Evolutionary conservation across 225 moss, liverwort and hornwort genomes (phyloP), one percentile per base, ranked within the genome.

Genomic region (Takakia lepidozioides): DNA sequence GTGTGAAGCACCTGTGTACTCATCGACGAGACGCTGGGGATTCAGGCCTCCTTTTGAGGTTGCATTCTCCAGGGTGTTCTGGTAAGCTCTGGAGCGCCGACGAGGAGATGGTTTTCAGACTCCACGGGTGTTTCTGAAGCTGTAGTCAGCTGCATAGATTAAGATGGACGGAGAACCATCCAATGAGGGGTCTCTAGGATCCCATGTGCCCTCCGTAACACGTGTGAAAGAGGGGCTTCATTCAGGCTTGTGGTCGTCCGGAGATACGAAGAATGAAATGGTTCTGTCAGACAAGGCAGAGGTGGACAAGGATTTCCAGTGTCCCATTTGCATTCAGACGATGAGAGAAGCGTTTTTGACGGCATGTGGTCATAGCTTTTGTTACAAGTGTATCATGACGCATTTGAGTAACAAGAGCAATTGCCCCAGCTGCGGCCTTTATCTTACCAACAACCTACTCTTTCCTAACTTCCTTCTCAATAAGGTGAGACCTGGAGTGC

Each of bases 291-390:
- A 69, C 19, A 81, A 62, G 49, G 50, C 59, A 30, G 75, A 77
- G 2, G 22, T 83, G 42, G 92, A 92, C 57, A 87, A 65, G 61
- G 92, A 92, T 59, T 88, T 92, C 60, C 56, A 83, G 5, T 92
- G 92, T 50, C 82, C 92, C 23, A 92, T 92, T 58, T 92, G 92
- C 70, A 66, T 92, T 10, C 80, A 85, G 59, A 78, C 82, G 1
- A 85, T 92, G 77, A 77, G 80, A 54, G 87, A 87, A 43, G 85
- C 77, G 27, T 92, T 92, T 55, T 60, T 87, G 51, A 92, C 87
- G 16, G 72, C 70, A 17, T 92, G 92, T 49, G 92, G 92, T 5
- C 92, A 92, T 60, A 92, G 80, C 40, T 92, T 92, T 48, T 92
- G 92, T 56, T 85, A 73, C 69, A 59, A 47, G 24, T 92, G 92